Conservation (phyloP, 352 stramenopile species). For the Phytophthora cryptogea region DNA sequence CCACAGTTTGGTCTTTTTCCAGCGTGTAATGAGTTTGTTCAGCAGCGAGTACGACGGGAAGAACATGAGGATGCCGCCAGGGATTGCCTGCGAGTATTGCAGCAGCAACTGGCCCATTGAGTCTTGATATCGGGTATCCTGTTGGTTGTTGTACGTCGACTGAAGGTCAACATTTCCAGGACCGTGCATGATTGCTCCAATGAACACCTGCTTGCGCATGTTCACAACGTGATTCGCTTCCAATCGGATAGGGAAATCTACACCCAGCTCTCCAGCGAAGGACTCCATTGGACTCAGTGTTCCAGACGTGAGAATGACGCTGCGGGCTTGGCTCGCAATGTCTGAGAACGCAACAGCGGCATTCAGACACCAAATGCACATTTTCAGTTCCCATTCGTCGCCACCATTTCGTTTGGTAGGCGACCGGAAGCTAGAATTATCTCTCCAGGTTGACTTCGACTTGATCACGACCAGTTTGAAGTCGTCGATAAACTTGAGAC, state of each 20-base stretch:
- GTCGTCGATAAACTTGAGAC: conserved; percentile 81
- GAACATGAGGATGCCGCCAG: conserved; percentile 86
- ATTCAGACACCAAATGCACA: conserved; percentile 89
- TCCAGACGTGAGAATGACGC: conserved; percentile 84
- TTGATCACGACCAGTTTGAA: conserved; percentile 73
- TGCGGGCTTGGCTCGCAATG: conserved; percentile 61
- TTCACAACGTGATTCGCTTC: conserved; percentile 89
- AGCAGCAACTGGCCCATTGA: conserved; percentile 75
- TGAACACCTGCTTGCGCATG: conserved; percentile 86
- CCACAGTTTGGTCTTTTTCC: conserved; percentile 74
- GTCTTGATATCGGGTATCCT: conserved; percentile 83
- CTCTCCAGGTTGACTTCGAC: conserved; percentile 29
- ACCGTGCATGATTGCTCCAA: conserved; percentile 72
- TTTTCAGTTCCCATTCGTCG: conserved; percentile 64
- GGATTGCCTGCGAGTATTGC: conserved; percentile 69
- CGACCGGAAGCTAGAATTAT: conserved; percentile 26
- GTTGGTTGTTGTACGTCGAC: conserved; percentile 82
- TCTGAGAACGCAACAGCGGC: conserved; percentile 85
- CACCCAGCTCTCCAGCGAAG: conserved; percentile 82
- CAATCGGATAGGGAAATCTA: conserved; percentile 79
- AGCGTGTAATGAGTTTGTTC: conserved; percentile 67
- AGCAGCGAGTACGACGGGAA: conserved; percentile 86
- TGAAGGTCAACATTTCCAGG: conserved; percentile 71
- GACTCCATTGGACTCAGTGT: conserved; percentile 89
- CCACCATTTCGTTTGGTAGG: conserved; percentile 35